Evolutionary conservation across 192 early-diverging fungal genomes (phyloP).

Genomic region (Haplosporangium gracile): DNA sequence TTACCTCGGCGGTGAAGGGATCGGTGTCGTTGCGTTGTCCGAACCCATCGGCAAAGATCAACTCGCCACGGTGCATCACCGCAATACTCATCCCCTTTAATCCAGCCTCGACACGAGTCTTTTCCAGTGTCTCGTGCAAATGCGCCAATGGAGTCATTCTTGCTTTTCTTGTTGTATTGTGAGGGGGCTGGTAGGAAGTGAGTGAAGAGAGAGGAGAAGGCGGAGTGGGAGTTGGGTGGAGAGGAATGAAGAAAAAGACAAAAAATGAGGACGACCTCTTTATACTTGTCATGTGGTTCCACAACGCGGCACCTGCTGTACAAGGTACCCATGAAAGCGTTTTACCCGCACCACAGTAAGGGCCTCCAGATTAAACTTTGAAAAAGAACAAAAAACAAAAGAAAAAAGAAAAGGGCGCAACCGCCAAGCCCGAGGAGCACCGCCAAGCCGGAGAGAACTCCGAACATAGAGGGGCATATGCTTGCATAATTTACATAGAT

Average conservation of each 20-base stretch:
- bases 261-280: too few relatives aligned
- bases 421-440: too few relatives aligned
- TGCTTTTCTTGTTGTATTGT: not conserved
- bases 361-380: too few relatives aligned
- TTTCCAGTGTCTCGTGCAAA: not conserved
- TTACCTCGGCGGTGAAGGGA: not conserved
- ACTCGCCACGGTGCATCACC: not conserved
- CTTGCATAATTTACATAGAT: too few relatives aligned
- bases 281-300: too few relatives aligned
- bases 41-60: not conserved
- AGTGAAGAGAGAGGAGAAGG: not conserved
- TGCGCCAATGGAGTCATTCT: not conserved
- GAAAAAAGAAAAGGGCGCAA: too few relatives aligned
- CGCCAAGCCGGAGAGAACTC: too few relatives aligned
- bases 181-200: not conserved
- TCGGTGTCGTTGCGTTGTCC: constrained; percentile 2
- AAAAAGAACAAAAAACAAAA: too few relatives aligned
- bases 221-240: not conserved
- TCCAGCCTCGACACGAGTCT: not conserved
- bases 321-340: too few relatives aligned
- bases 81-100: not conserved
- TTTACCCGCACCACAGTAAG: too few relatives aligned
- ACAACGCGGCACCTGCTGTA: too few relatives aligned
- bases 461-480: too few relatives aligned
- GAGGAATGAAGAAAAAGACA: not conserved